These are phyloP conservation scores for Termitomyces sp. DNA, from an alignment of 768 basidiomycete genomes.

Conservation along the genomic window DNA sequence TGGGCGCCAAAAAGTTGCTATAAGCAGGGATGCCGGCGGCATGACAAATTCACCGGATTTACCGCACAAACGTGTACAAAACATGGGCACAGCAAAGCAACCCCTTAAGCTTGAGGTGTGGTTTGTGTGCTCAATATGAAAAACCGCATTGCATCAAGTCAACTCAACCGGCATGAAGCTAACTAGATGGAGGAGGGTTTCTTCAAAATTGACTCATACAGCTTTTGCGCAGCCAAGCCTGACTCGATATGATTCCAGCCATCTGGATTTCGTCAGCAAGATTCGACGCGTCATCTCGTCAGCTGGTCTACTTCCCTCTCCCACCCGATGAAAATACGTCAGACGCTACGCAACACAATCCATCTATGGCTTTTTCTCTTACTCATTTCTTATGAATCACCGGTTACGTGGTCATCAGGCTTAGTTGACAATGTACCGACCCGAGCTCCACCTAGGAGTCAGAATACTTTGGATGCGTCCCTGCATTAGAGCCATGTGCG, in stretches of 20 bases:
- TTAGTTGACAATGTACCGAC: not conserved
- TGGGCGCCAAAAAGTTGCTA: constrained; percentile 1
- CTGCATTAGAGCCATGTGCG: not conserved
- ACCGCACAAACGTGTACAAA: constrained; percentile 7
- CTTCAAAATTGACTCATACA: not conserved
- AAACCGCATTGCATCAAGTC: not conserved
- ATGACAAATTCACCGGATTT: constrained; percentile 9
- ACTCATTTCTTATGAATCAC: not conserved
- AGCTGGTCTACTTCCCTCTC: not conserved
- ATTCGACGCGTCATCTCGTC: not conserved
- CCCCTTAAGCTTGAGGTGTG: not conserved
- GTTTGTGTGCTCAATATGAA: not conserved
- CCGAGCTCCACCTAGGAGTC: not conserved
- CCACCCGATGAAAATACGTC: not conserved
- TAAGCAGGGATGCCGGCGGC: not conserved
- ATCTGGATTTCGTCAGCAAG: not conserved
- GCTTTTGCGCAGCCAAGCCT: not conserved
- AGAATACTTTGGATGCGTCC: not conserved
- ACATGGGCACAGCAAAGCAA: constrained; percentile 8
- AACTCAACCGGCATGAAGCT: not conserved
- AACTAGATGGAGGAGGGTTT: not conserved
- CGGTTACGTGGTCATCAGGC: constrained; percentile 4
- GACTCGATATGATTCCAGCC: constrained; percentile 1
- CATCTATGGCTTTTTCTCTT: not conserved
- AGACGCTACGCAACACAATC: not conserved